Evolutionary conservation across 78 protist species (phyloP), one percentile per base, ranked within the genome.

Genomic region (Emiliania huxleyi): DNA sequence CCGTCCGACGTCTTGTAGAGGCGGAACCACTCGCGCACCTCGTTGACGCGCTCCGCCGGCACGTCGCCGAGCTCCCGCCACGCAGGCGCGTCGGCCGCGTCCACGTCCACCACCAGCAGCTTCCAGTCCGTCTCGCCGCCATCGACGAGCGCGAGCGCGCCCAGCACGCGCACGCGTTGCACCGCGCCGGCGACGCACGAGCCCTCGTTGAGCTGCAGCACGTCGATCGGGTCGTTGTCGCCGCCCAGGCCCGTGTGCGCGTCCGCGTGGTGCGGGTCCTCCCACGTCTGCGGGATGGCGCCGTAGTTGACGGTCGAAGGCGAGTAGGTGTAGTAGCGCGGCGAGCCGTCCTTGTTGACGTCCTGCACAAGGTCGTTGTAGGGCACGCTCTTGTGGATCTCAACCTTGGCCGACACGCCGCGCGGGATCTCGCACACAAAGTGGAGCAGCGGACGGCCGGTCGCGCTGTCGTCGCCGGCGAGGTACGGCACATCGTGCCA

Each of bases 171-270:
- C 22, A 92, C 91, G 15, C 43, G 94, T 35, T 77, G 90, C 37
- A 92, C 45, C 33, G 91, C 42, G 4, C 94, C 94, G 23, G 29
- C 44, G 19, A 0, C 44, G 25, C 38, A 42, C 49, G 49, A 2
- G 21, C 12, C 0, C 52, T 25, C 46, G 33, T 90, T 90, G 45
- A 92, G 26, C 45, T 92, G 90, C 91, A 92, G 0, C 42, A 92
- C 91, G 91, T 92, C 94, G 49, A 92, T 5, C 40, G 94, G 94
- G 25, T 92, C 94, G 77, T 87, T 92, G 94, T 92, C 94, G 12
- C 94, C 94, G 15, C 44, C 77, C 55, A 77, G 40, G 48, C 81
- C 81, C 8, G 12, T 90, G 48, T 23, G 4, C n/a, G 23, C n/a
- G 19, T 62, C 73, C 21, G 0, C 1, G 19, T 18, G 0, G 8